Evolutionary conservation across 371 early-diverging fungal genomes (phyloP).

Genomic region (Mucor racemosus): DNA sequence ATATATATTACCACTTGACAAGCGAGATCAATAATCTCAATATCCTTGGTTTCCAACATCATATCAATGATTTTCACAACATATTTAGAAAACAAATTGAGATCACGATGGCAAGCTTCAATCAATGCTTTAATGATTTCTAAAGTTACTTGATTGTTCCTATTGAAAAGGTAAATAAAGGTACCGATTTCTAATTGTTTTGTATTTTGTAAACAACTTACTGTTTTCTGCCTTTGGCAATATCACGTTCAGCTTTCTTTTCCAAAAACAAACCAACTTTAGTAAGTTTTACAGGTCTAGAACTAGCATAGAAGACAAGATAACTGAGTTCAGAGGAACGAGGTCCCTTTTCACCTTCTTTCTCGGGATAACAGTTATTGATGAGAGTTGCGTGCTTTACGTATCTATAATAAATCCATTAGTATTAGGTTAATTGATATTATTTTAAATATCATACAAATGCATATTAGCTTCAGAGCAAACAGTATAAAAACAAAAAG

Average conservation of each 20-base stretch:
- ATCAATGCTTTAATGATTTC: constrained; percentile 78
- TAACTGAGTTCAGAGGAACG: constrained; percentile 86
- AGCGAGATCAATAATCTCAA: constrained; percentile 55
- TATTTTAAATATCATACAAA: constrained; percentile 33
- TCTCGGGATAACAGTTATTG: constrained; percentile 90
- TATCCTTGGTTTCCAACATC: constrained; percentile 59
- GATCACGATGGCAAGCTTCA: constrained; percentile 72
- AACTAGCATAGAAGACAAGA: constrained; percentile 86
- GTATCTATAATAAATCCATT: constrained; percentile 43
- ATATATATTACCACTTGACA: constrained; percentile 56
- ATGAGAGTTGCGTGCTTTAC: constrained; percentile 91
- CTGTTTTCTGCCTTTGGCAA: constrained; percentile 65
- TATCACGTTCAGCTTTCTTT: constrained; percentile 72
- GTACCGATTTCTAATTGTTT: neutral
- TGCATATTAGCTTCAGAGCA: constrained; percentile 31
- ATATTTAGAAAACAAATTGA: constrained; percentile 83
- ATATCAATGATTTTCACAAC: constrained; percentile 60
- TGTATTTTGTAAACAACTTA: constrained; percentile 17
- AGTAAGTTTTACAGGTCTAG: constrained; percentile 89
- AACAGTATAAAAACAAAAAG: constrained; percentile 19
- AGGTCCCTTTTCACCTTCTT: constrained; percentile 81
- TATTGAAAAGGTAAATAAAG: constrained; percentile 2
- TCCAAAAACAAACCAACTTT: constrained; percentile 90
- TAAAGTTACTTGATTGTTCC: constrained; percentile 59
- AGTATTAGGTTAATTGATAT: neutral